These are phyloP conservation scores for Chloris gayana DNA, from an alignment of 176 grass and related monocot species.

Conservation along the genomic window DNA sequence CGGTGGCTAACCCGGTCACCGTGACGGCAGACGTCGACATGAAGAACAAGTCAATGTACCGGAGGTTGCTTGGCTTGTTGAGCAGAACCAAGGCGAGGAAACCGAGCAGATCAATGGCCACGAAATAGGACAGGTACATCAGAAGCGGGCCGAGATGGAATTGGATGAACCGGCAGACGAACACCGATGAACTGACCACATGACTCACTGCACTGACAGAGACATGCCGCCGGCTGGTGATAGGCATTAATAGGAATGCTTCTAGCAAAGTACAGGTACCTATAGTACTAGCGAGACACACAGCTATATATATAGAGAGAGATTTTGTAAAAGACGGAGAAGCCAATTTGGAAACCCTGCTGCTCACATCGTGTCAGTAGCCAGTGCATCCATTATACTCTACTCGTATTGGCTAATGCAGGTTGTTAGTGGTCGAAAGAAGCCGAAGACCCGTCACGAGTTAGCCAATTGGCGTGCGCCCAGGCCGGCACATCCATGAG, in stretches of 20 bases:
- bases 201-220: background rate
- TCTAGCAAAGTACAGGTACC: background rate
- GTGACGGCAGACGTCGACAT: conserved; percentile 69
- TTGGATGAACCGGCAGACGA: conserved; percentile 39
- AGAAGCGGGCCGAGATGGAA: conserved; percentile 49
- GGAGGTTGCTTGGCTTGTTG: conserved; percentile 31
- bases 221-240: background rate
- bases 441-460: background rate
- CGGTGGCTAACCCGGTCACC: conserved; percentile 64
- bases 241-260: conserved; percentile 27
- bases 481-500: no score
- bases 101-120: conserved; percentile 59
- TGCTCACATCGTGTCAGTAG: background rate
- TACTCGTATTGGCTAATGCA: background rate
- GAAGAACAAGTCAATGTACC: conserved; percentile 63
- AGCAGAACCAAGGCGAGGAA: conserved; percentile 56
- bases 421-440: no score
- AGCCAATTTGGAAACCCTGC: background rate
- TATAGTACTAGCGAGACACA: no score
- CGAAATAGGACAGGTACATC: conserved; percentile 62
- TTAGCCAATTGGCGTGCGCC: background rate
- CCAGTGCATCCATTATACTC: background rate
- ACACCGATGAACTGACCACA: conserved; percentile 1
- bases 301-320: background rate
- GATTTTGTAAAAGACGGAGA: background rate